Base-by-base conservation (phyloP, 805 yeast genomes). In the Teunomyces tritomae region DNA sequence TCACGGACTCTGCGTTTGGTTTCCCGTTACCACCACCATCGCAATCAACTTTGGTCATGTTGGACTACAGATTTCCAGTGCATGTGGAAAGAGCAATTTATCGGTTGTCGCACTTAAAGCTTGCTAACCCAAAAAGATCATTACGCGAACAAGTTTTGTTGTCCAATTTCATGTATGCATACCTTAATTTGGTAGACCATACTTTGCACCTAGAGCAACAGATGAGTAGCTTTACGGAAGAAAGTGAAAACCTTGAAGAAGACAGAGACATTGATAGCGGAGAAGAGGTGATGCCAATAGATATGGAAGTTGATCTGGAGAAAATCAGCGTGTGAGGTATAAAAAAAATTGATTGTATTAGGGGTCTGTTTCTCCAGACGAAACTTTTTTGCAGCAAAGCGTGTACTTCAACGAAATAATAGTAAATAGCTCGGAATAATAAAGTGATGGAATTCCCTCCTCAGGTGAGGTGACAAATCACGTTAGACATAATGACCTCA, bases 131-230 rank as follows among this genome's bases (percentile, higher is more conserved):
- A 1, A 87, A 89, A 61, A 74, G 98, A 49, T 94, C 95, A 27
- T 70, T 94, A 52, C 77, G 90, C 33, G 97, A 94, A 64, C 99
- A 94, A 64, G 99, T 94, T 1, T 65, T 94, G 43, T 70, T 94
- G 53, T 89, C 97, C 49, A 94, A 94, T 64, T 94, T 94, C 79
- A 94, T 94, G 99, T 94, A 94, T 63, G 92, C 97, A 0, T 94
- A 94, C 67, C 77, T 94, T 73, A 92, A 94, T 62, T 74, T 94
- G 66, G 96, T 94, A 47, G 96, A 92, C 65, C 97, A 92, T 63
- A 91, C 92, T 11, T 72, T 87, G 55, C 89, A 85, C 64, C 65
- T 87, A 51, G 77, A 73, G 51, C 92, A 87, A 57, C 89, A 84
- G 50, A 61, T 68, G 64, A 62, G 63, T 40, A 52, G 30, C 24